Evolutionary conservation across 2,329 filamentous ascomycete genomes (phyloP), one percentile per base, ranked within the genome.

Genomic region (Aureobasidium lini): DNA sequence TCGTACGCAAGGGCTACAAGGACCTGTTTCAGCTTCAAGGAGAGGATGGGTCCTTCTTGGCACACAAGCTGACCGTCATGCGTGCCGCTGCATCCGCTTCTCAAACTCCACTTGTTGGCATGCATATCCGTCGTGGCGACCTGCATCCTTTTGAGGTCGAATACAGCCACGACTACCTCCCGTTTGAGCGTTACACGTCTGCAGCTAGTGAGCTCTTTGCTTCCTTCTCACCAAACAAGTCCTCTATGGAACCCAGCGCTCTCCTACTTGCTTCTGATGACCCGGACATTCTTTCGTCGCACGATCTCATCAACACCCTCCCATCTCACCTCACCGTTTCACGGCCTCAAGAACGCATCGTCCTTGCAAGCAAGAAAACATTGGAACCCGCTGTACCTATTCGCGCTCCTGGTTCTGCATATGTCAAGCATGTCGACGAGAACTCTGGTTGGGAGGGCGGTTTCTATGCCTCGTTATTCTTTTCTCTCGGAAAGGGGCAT

Each of bases 391-490:
- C 66, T 29, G 49, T 61, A 4, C 63, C 65, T 5, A 39, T 68
- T 8, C 68, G 68, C 9, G 69, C 72, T 3, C 74, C 83, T 62
- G 73, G 73, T 28, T 73, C 75, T 10, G 75, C 80, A 6, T 83
- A 87, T 69, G 80, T 81, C 64, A 83, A 82, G 65, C 89, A 88
- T 69, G 80, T 88, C 37, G 88, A 91, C 61, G 86, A 91, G 68
- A 82, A 85, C 1, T 85, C 89, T 42, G 90, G 90, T 32, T 95
- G 90, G 90, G 90, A 95, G 70, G 90, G 90, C 16, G 90, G 90
- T 1, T 95, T 95, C 77, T 95, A 88, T 73, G 81, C 82, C 13
- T 82, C 84, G 66, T 86, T 94, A 73, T 95, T 95, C 73, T 92
- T 88, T 84, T 87, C 85, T 53, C 77, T 95, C 1, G 90, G 88